phyloP scores from a whole-genome alignment of 2,329 filamentous ascomycete species.

The Diaporthe aspalathi region DNA sequence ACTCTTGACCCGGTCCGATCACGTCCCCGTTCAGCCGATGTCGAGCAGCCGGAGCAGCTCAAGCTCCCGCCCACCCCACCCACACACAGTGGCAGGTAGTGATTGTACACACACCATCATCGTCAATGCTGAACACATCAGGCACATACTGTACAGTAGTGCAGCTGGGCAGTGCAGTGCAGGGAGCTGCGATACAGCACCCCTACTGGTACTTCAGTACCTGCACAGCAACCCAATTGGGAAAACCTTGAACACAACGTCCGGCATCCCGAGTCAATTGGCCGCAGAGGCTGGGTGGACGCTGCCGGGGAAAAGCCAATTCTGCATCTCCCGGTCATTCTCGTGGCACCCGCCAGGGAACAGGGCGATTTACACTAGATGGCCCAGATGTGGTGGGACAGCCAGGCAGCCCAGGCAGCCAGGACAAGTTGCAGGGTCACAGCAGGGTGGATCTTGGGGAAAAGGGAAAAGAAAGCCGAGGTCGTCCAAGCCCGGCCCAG shows the following conservation, averaged over 20 bases:
- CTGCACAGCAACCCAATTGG: not conserved
- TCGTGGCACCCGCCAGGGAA: conserved; percentile 19
- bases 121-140: too few relatives aligned
- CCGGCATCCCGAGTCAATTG: conserved; percentile 18
- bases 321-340: not conserved
- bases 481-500: not conserved
- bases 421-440: not conserved
- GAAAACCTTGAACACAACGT: not conserved
- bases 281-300: not conserved
- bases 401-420: too few relatives aligned
- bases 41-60: too few relatives aligned
- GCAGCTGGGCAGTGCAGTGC: not conserved
- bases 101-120: too few relatives aligned
- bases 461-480: not conserved
- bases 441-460: not conserved
- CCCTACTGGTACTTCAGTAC: too few relatives aligned
- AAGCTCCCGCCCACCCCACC: too few relatives aligned
- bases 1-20: not conserved
- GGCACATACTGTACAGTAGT: not conserved
- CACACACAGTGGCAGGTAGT: not conserved
- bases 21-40: not conserved
- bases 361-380: too few relatives aligned
- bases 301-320: conserved; percentile 7
- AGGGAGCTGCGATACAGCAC: too few relatives aligned
- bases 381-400: too few relatives aligned